Percentiles rank a stretch among this genome's conserved stretches.
phyloP scores from a whole-genome alignment of 805 yeast genomes.

The Candida odintsovae region DNA sequence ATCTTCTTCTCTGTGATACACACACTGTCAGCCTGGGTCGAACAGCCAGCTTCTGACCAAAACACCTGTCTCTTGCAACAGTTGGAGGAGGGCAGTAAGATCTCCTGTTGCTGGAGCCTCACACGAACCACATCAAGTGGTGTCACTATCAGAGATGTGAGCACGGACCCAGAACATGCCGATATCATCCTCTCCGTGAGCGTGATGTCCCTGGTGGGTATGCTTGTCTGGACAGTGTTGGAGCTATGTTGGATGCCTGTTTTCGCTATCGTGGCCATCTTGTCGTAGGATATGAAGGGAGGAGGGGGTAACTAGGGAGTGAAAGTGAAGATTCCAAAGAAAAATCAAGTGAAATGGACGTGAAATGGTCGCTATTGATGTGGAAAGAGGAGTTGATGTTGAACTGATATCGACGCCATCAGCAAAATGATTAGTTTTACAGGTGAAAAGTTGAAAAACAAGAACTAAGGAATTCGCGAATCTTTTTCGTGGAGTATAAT shows the following conservation, averaged over 20 bases:
- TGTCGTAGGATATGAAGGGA: neutral
- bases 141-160: conserved; percentile 69
- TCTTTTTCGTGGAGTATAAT: too few species aligned
- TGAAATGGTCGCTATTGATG: too few species aligned
- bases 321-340: too few species aligned
- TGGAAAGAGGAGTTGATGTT: too few species aligned
- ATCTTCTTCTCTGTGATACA: conserved; percentile 32
- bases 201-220: conserved; percentile 30
- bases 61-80: conserved; percentile 35
- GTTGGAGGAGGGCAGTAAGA: conserved; percentile 39
- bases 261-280: neutral
- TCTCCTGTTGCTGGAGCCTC: conserved; percentile 71
- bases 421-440: too few species aligned
- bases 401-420: too few species aligned
- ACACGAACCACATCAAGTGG: conserved; percentile 80
- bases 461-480: too few species aligned
- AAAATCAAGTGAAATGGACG: too few species aligned
- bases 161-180: conserved; percentile 69
- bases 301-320: too few species aligned
- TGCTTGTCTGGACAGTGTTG: neutral
- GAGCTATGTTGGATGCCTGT: neutral
- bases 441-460: too few species aligned
- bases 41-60: conserved; percentile 25
- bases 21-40: conserved; percentile 12
- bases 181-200: conserved; percentile 64